Evolutionary conservation across 352 stramenopile species (phyloP).

Genomic region (Phytopythium litorale): DNA sequence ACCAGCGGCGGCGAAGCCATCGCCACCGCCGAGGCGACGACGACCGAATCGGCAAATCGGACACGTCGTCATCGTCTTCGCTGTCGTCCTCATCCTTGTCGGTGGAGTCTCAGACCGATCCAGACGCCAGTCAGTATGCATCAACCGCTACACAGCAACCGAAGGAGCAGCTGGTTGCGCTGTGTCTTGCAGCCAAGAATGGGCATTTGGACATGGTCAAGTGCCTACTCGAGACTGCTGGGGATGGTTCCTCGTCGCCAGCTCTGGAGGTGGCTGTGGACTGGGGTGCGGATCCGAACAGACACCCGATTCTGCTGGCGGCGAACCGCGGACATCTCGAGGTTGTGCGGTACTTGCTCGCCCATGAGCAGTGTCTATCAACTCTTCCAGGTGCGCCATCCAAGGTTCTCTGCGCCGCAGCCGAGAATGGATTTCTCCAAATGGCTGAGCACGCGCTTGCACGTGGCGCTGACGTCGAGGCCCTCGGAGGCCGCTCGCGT

Average conservation of each 20-base stretch:
- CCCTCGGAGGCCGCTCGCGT: constrained; percentile 16
- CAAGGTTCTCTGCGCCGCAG: constrained; percentile 35
- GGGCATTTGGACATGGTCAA: constrained; percentile 52
- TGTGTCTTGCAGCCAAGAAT: constrained; percentile 48
- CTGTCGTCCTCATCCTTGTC: constrained; percentile 13
- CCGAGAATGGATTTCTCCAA: constrained; percentile 45
- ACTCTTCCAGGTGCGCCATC: constrained; percentile 35
- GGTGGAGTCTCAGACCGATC: constrained; percentile 16
- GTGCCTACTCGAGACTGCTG: constrained; percentile 20
- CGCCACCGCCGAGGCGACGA: constrained; percentile 9
- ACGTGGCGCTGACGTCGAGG: constrained; percentile 34
- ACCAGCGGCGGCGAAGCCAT: background rate
- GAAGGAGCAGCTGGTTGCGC: constrained; percentile 28
- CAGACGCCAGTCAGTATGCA: constrained; percentile 7
- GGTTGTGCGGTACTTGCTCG: constrained; percentile 40
- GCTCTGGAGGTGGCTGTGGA: constrained; percentile 8
- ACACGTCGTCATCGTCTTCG: constrained; percentile 3
- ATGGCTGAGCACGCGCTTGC: constrained; percentile 47
- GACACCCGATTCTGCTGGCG: constrained; percentile 40
- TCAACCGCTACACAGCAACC: constrained; percentile 17
- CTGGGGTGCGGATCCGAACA: constrained; percentile 15
- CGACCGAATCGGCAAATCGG: constrained; percentile 14
- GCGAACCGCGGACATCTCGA: constrained; percentile 40
- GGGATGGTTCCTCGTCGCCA: constrained; percentile 2
- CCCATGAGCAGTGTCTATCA: constrained; percentile 24